phyloP scores from a whole-genome alignment of 805 yeast genomes.

The Kuraishia ogatae region DNA sequence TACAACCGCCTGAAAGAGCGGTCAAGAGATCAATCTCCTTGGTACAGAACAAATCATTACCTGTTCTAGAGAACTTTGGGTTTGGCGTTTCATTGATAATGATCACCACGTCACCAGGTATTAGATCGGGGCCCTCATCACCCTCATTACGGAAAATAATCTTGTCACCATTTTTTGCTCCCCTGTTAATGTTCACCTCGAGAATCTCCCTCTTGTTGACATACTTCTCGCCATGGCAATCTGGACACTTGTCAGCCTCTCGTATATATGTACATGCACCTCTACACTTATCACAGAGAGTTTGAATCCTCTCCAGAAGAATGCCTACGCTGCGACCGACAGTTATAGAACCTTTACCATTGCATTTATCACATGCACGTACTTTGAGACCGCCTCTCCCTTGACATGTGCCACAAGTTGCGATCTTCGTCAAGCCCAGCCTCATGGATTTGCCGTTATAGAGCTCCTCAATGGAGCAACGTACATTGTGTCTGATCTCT shows the following conservation, averaged over 20 bases:
- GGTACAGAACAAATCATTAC: slow-evolving; percentile 33
- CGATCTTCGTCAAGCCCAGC: slow-evolving; percentile 42
- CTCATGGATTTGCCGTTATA: slow-evolving; percentile 49
- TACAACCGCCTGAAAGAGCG: slow-evolving; percentile 48
- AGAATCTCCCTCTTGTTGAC: slow-evolving; percentile 40
- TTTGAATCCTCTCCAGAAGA: slow-evolving; percentile 31
- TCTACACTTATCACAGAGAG: slow-evolving; percentile 34
- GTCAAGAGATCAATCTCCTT: slow-evolving; percentile 41
- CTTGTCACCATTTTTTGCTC: slow-evolving; percentile 42
- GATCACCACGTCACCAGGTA: slow-evolving; percentile 63
- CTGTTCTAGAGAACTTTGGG: slow-evolving; percentile 29
- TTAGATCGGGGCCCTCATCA: slow-evolving; percentile 49
- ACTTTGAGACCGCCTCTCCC: slow-evolving; percentile 39
- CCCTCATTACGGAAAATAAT: slow-evolving; percentile 51
- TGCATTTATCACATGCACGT: slow-evolving; percentile 27
- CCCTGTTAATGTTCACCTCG: slow-evolving; percentile 45
- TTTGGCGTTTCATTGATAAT: slow-evolving; percentile 32
- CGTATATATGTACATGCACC: slow-evolving; percentile 31
- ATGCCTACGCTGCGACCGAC: slow-evolving; percentile 35
- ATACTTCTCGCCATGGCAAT: slow-evolving; percentile 37
- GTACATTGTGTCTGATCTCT: slow-evolving; percentile 47
- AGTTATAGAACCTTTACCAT: slow-evolving; percentile 32
- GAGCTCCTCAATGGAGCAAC: slow-evolving; percentile 45
- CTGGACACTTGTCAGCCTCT: slow-evolving; percentile 25
- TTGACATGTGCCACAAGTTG: slow-evolving; percentile 39